Evolutionary conservation across 768 basidiomycete genomes (phyloP).

Genomic region (Suillus americanus): DNA sequence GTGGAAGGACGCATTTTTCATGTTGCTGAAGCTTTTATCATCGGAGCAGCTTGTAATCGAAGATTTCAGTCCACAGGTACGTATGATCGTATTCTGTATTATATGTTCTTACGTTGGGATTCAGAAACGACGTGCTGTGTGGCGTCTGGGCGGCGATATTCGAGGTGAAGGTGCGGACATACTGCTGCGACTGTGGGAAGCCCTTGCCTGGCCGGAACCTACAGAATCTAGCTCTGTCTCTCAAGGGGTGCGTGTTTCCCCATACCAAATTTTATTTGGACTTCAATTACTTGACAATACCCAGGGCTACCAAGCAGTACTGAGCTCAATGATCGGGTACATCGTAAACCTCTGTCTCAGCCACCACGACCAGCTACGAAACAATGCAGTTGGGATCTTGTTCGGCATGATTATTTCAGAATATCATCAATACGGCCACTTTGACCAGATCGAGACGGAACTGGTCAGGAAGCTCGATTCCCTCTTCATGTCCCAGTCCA

Average conservation of each 20-base stretch:
- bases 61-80: constrained; percentile 90
- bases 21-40: constrained; percentile 81
- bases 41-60: constrained; percentile 93
- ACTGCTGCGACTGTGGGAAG: constrained; percentile 79
- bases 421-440: constrained; percentile 80
- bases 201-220: constrained; percentile 74
- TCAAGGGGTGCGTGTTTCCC: constrained; percentile 60
- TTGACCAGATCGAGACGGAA: constrained; percentile 89
- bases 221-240: constrained; percentile 47
- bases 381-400: constrained; percentile 87
- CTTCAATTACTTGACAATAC: constrained; percentile 3
- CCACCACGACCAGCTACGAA: constrained; percentile 90
- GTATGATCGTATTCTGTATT: constrained; percentile 13
- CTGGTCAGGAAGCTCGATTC: constrained; percentile 88
- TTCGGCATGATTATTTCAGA: constrained; percentile 96
- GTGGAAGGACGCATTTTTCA: constrained; percentile 80
- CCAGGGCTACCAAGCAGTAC: constrained; percentile 82
- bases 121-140: constrained; percentile 92
- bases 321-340: constrained; percentile 83
- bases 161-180: constrained; percentile 88
- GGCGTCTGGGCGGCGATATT: constrained; percentile 95
- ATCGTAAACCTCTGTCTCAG: constrained; percentile 92
- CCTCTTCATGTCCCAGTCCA: constrained; percentile 91
- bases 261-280: neutral
- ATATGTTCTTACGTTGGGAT: constrained; percentile 7